phyloP scores from a whole-genome alignment of 768 basidiomycete genomes.

The Flagelloscypha sp. region DNA sequence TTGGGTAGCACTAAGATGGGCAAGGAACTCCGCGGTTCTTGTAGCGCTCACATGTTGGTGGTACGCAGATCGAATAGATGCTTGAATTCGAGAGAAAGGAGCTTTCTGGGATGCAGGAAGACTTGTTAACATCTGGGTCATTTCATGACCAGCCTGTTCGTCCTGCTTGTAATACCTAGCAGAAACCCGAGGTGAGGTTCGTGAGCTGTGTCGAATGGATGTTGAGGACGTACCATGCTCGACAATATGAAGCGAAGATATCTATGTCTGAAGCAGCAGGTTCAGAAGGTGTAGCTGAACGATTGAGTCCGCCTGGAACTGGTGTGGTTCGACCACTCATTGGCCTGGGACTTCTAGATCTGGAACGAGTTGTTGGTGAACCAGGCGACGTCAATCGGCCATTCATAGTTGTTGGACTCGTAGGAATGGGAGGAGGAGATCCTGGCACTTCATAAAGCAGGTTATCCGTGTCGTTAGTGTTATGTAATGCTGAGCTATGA shows the following conservation, averaged over 20 bases:
- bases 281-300: constrained; percentile 64
- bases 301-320: constrained; percentile 49
- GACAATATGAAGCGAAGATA: constrained; percentile 68
- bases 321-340: constrained; percentile 48
- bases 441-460: constrained; percentile 75
- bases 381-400: too few relatives aligned
- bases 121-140: constrained; percentile 76
- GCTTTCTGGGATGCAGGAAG: constrained; percentile 80
- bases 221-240: constrained; percentile 52
- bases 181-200: constrained; percentile 3
- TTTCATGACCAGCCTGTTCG: constrained; percentile 64
- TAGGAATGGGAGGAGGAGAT: constrained; percentile 38
- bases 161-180: constrained; percentile 83
- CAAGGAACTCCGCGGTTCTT: constrained; percentile 77
- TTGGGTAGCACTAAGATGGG: constrained; percentile 69
- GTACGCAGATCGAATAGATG: constrained; percentile 77
- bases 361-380: constrained; percentile 53
- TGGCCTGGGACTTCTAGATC: constrained; percentile 33
- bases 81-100: constrained; percentile 79
- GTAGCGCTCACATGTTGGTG: constrained; percentile 74
- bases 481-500: constrained; percentile 5
- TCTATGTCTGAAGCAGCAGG: constrained; percentile 64
- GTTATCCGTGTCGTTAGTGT: too few relatives aligned
- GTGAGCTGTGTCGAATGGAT: constrained; percentile 7
- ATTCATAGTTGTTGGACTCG: too few relatives aligned